A percentile compares a stretch with the other conserved stretches of the same genome.
Conservation (phyloP, 2,329 filamentous ascomycete genomes). For the Apiospora phragmitis region DNA sequence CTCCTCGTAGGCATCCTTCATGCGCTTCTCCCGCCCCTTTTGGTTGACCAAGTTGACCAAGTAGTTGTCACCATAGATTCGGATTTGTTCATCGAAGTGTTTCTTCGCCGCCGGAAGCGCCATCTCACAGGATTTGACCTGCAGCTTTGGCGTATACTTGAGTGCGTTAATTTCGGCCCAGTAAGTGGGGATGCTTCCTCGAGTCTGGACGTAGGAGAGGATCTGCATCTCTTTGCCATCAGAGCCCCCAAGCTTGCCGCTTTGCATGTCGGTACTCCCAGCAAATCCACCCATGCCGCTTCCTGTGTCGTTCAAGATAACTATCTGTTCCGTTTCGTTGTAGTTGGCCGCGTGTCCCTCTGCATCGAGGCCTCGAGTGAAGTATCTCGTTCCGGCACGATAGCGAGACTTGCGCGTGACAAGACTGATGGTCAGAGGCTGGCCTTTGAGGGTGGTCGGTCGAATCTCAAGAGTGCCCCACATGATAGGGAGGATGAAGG, state of each 20-base stretch:
- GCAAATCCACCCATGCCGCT: slow-evolving; percentile 78
- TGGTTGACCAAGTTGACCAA: slow-evolving; percentile 97
- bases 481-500: slow-evolving; percentile 92
- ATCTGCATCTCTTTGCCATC: slow-evolving; percentile 79
- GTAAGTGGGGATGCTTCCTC: slow-evolving; percentile 92
- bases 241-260: slow-evolving; percentile 62
- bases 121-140: slow-evolving; percentile 81
- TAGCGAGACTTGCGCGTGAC: slow-evolving; percentile 88
- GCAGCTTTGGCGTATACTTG: slow-evolving; percentile 86
- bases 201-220: slow-evolving; percentile 91
- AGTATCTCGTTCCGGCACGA: slow-evolving; percentile 89
- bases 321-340: slow-evolving; percentile 95
- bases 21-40: slow-evolving; percentile 82
- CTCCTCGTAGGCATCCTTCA: slow-evolving; percentile 94
- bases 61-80: slow-evolving; percentile 93
- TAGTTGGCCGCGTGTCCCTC: slow-evolving; percentile 96
- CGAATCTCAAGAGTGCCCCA: slow-evolving; percentile 95
- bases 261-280: slow-evolving; percentile 73
- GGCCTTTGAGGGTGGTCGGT: slow-evolving; percentile 81
- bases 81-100: slow-evolving; percentile 93
- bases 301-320: slow-evolving; percentile 81
- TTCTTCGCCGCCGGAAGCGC: slow-evolving; percentile 76
- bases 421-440: slow-evolving; percentile 78
- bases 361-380: slow-evolving; percentile 91
- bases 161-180: slow-evolving; percentile 97